phyloP scores from a whole-genome alignment of 306 rosid species.

The Lagenaria siceraria region DNA sequence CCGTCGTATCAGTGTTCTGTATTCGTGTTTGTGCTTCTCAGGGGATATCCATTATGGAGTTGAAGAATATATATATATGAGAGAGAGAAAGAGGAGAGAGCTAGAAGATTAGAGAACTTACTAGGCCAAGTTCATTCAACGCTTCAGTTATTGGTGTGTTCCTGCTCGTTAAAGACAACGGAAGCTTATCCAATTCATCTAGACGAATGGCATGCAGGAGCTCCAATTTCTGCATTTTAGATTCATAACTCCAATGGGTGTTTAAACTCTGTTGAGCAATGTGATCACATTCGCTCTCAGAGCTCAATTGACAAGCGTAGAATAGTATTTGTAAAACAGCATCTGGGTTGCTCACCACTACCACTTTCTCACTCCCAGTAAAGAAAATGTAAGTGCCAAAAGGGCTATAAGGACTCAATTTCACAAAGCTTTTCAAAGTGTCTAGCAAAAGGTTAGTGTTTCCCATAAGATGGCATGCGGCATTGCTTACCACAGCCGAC shows the following conservation, averaged over 20 bases:
- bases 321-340: conserved; percentile 64
- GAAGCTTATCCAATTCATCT: conserved; percentile 27
- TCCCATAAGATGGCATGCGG: conserved; percentile 64
- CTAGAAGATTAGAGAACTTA: conserved; percentile 8
- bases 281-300: conserved; percentile 3
- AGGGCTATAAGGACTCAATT: conserved; percentile 69
- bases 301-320: conserved; percentile 32
- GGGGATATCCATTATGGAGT: background rate
- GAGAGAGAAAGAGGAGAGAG: background rate
- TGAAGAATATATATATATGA: background rate
- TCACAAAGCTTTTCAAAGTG: conserved; percentile 30
- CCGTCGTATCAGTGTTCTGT: no score
- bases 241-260: conserved; percentile 33
- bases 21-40: no score
- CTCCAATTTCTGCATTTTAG: conserved; percentile 15
- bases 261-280: conserved; percentile 26
- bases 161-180: conserved; percentile 17
- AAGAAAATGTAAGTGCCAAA: conserved; percentile 61
- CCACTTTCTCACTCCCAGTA: conserved; percentile 29
- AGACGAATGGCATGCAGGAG: conserved; percentile 24
- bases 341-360: conserved; percentile 38
- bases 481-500: conserved; percentile 36
- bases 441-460: conserved; percentile 43
- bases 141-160: conserved; percentile 16
- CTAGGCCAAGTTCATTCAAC: conserved; percentile 64